phyloP scores from a whole-genome alignment of 306 rosid species.

The Abrus precatorius region DNA sequence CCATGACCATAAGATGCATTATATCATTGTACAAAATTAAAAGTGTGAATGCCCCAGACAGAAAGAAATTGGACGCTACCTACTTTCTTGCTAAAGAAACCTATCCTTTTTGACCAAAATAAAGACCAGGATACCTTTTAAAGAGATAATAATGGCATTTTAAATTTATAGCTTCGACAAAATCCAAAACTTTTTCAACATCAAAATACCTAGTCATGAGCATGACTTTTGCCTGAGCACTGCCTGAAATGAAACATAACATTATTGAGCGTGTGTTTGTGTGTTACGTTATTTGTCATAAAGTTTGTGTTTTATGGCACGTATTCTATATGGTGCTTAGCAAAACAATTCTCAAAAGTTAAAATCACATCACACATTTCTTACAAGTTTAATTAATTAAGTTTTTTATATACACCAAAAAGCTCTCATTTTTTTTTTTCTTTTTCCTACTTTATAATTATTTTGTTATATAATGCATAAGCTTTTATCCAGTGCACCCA shows the following conservation, averaged over 20 bases:
- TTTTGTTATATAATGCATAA: conserved; percentile 34
- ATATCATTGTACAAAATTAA: conserved; percentile 33
- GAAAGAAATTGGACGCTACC: conserved; percentile 38
- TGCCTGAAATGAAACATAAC: conserved; percentile 12
- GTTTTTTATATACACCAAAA: neutral
- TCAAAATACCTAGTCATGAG: conserved; percentile 43
- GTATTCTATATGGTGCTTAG: conserved; percentile 4
- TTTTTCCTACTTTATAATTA: conserved; percentile 37
- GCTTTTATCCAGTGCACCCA: conserved; percentile 44
- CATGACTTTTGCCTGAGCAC: conserved; percentile 42
- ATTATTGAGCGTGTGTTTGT: conserved; percentile 37
- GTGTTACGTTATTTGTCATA: conserved; percentile 21
- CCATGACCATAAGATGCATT: conserved; percentile 33
- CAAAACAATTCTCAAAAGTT: conserved; percentile 36
- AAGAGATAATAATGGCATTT: conserved; percentile 40
- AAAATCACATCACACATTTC: conserved; percentile 21
- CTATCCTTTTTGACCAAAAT: conserved; percentile 46
- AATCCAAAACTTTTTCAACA: neutral
- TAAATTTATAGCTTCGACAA: neutral
- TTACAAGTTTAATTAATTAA: conserved; percentile 1
- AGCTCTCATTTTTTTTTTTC: neutral
- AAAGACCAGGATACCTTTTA: conserved; percentile 36
- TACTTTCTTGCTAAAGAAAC: conserved; percentile 39
- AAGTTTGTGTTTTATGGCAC: conserved; percentile 19
- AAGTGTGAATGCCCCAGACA: conserved; percentile 33